These are phyloP conservation scores for Diaporthe capsici DNA, from an alignment of 2,329 filamentous ascomycete genomes.

Conservation along the genomic window DNA sequence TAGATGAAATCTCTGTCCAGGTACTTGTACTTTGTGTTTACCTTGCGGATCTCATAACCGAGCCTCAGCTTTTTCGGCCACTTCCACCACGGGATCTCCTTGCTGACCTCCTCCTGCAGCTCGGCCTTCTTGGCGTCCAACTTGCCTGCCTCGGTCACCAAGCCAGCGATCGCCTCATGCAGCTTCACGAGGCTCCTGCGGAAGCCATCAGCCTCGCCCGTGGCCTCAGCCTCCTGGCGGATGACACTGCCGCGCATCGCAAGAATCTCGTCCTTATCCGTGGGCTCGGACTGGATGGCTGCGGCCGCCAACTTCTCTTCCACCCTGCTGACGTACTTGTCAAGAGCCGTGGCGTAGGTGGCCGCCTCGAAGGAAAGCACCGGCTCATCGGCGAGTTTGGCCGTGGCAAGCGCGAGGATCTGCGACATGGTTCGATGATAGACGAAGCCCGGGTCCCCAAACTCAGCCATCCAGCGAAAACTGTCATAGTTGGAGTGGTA, in stretches of 20 bases:
- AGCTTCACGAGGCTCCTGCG: conserved; percentile 56
- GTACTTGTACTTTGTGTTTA: conserved; percentile 87
- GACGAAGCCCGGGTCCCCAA: conserved; percentile 76
- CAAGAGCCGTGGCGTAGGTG: conserved; percentile 73
- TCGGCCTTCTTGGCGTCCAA: conserved; percentile 56
- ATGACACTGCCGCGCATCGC: conserved; percentile 41
- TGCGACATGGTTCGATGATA: conserved; percentile 79
- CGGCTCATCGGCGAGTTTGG: conserved; percentile 72
- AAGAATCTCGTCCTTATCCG: conserved; percentile 38
- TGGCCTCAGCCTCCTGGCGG: conserved; percentile 40
- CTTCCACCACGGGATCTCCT: conserved; percentile 67
- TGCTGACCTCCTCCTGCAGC: conserved; percentile 54
- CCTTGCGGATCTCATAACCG: conserved; percentile 71
- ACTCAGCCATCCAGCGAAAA: conserved; percentile 86
- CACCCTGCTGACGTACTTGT: conserved; percentile 65
- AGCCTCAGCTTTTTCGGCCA: conserved; percentile 77
- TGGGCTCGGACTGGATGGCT: conserved; percentile 43
- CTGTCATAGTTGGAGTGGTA: conserved; percentile 91
- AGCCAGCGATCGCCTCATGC: conserved; percentile 47
- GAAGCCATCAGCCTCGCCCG: conserved; percentile 57
- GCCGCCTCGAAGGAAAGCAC: conserved; percentile 75
- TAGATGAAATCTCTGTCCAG: conserved; percentile 87
- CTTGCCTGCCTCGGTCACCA: conserved; percentile 49
- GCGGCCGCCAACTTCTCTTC: conserved; percentile 61
- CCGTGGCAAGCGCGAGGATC: conserved; percentile 73